phyloP scores from a whole-genome alignment of 495 filamentous ascomycete genomes.

The Beverwykella pulmonaria region DNA sequence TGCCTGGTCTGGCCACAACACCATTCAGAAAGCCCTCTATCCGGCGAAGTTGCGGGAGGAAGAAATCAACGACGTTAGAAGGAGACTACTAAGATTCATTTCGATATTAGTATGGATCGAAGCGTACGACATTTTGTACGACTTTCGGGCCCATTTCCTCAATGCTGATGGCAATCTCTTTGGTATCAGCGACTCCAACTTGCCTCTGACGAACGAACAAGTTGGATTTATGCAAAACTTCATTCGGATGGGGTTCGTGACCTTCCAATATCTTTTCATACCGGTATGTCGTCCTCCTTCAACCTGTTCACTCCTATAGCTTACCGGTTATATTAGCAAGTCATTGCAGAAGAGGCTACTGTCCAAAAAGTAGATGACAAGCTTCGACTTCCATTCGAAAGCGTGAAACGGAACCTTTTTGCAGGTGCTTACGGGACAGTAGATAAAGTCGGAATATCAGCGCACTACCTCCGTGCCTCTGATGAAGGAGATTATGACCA shows the following conservation, averaged over 20 bases:
- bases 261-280: conserved; percentile 1
- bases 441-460: conserved; percentile 14
- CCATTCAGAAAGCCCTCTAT: conserved; percentile 6
- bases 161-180: neutral
- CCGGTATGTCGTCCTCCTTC: neutral
- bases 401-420: neutral
- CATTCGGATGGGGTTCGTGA: neutral
- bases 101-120: conserved; percentile 11
- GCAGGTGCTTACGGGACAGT: conserved; percentile 11
- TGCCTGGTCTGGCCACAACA: conserved; percentile 6
- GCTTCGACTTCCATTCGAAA: conserved; percentile 10
- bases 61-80: neutral
- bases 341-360: neutral
- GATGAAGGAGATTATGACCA: neutral
- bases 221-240: neutral
- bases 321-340: neutral
- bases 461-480: neutral
- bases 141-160: neutral
- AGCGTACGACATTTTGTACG: neutral
- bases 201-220: neutral
- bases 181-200: neutral
- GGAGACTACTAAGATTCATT: neutral
- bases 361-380: conserved; percentile 1
- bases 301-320: neutral
- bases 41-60: neutral